Conservation (phyloP, 163 green algal genomes). For the Volvox carteri region DNA sequence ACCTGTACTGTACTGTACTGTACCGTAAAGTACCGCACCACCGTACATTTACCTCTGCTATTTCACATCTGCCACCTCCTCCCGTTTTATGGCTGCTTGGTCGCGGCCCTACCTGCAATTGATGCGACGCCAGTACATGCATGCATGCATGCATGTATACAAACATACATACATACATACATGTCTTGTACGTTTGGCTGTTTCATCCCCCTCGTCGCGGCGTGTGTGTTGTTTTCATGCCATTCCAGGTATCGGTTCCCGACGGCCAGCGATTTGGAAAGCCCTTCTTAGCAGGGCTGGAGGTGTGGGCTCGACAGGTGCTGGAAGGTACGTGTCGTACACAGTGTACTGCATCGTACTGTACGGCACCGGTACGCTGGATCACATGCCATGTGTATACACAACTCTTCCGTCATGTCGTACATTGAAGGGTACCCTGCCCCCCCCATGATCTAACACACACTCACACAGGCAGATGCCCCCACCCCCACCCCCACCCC, state of each 20-base stretch:
- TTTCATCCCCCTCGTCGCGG: neutral
- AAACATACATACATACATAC: neutral
- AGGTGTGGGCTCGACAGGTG: constrained; percentile 58
- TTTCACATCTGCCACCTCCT: neutral
- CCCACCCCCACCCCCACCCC: neutral
- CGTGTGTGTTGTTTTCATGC: neutral
- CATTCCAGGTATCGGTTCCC: constrained; percentile 56
- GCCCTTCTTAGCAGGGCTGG: constrained; percentile 61
- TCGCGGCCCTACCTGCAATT: neutral
- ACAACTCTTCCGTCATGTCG: neutral
- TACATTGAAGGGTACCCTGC: neutral
- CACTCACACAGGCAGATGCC: neutral
- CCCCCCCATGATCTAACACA: neutral
- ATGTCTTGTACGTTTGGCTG: neutral
- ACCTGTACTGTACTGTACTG: neutral
- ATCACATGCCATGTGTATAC: neutral
- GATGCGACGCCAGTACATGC: no score
- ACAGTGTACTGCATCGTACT: neutral
- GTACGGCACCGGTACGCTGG: no score
- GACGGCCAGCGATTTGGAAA: constrained; percentile 61
- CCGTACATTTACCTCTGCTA: neutral
- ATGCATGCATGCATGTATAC: neutral
- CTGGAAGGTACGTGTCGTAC: constrained; percentile 5
- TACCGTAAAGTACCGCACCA: neutral
- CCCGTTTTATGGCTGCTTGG: neutral